phyloP scores from a whole-genome alignment of 2,329 filamentous ascomycete species.

The Fusarium sp. region DNA sequence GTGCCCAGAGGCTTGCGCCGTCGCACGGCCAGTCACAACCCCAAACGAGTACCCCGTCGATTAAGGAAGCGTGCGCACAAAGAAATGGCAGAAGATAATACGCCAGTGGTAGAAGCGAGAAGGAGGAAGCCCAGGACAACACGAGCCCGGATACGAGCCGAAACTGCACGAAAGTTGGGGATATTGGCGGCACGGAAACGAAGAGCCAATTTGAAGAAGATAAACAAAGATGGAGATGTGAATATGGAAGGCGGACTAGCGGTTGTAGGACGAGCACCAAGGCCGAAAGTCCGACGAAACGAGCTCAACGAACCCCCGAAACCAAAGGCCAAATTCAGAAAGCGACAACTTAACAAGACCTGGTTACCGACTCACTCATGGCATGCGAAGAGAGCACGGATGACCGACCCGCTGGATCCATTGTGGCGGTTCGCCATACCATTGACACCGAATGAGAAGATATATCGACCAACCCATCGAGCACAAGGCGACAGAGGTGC shows the following conservation, averaged over 20 bases:
- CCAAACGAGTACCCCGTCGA: slow-evolving; percentile 85
- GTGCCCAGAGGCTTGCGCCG: slow-evolving; percentile 87
- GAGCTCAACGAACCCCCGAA: slow-evolving; percentile 71
- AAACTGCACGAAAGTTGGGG: slow-evolving; percentile 80
- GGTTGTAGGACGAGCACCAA: slow-evolving; percentile 52
- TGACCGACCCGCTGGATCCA: slow-evolving; percentile 82
- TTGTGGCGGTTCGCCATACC: slow-evolving; percentile 94
- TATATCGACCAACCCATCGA: slow-evolving; percentile 88
- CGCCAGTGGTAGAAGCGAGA: slow-evolving; percentile 78
- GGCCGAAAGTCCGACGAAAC: slow-evolving; percentile 78
- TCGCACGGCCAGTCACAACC: slow-evolving; percentile 94
- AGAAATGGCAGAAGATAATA: slow-evolving; percentile 92
- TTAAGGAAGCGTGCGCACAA: slow-evolving; percentile 75
- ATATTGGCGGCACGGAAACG: slow-evolving; percentile 71
- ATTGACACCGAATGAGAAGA: slow-evolving; percentile 87
- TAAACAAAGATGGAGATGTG: slow-evolving; percentile 39
- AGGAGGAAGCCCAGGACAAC: slow-evolving; percentile 72
- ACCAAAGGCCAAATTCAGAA: slow-evolving; percentile 78
- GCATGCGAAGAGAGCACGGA: slow-evolving; percentile 91
- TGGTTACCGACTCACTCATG: slow-evolving; percentile 96
- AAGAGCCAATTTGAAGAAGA: slow-evolving; percentile 55
- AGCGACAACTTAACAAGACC: slow-evolving; percentile 87
- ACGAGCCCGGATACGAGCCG: slow-evolving; percentile 74
- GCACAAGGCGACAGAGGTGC: slow-evolving; percentile 81
- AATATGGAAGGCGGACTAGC: slow-evolving; percentile 24